Evolutionary conservation across 2,329 filamentous ascomycete species (phyloP).

Genomic region (Aspergillus ochraceus): DNA sequence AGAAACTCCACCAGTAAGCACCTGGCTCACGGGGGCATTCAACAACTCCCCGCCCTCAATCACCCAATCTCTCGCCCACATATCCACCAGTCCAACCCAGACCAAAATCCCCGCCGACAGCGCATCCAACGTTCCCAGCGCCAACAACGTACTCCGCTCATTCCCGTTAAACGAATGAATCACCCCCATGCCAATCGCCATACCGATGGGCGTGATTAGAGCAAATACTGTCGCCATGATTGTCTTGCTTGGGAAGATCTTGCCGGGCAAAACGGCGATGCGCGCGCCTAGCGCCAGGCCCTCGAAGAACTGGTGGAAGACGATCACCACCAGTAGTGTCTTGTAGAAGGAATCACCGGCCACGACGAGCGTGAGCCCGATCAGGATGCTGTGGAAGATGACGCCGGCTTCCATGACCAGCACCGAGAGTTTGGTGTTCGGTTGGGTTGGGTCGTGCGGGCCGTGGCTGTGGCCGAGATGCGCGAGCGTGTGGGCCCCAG

Average conservation of each 20-base stretch:
- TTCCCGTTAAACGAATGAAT: slow-evolving; percentile 72
- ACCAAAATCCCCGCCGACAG: slow-evolving; percentile 72
- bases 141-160: slow-evolving; percentile 65
- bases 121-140: slow-evolving; percentile 72
- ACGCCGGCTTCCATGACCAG: slow-evolving; percentile 71
- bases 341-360: slow-evolving; percentile 53
- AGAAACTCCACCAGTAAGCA: slow-evolving; percentile 52
- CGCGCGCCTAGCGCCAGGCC: slow-evolving; percentile 71
- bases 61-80: slow-evolving; percentile 77
- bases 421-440: slow-evolving; percentile 59
- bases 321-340: slow-evolving; percentile 61
- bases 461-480: slow-evolving; percentile 37
- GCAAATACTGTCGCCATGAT: slow-evolving; percentile 65
- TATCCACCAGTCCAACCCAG: slow-evolving; percentile 80
- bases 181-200: slow-evolving; percentile 77
- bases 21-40: slow-evolving; percentile 51
- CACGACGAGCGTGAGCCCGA: slow-evolving; percentile 49
- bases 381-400: slow-evolving; percentile 68
- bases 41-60: slow-evolving; percentile 58
- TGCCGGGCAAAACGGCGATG: slow-evolving; percentile 59
- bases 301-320: slow-evolving; percentile 79
- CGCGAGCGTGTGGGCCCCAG: slow-evolving; percentile 15
- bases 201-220: slow-evolving; percentile 72
- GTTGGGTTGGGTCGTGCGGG: slow-evolving; percentile 26
- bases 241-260: slow-evolving; percentile 46